These are phyloP conservation scores for Diaporthe nobilis DNA, from an alignment of 2,329 filamentous ascomycete genomes.

Conservation along the genomic window DNA sequence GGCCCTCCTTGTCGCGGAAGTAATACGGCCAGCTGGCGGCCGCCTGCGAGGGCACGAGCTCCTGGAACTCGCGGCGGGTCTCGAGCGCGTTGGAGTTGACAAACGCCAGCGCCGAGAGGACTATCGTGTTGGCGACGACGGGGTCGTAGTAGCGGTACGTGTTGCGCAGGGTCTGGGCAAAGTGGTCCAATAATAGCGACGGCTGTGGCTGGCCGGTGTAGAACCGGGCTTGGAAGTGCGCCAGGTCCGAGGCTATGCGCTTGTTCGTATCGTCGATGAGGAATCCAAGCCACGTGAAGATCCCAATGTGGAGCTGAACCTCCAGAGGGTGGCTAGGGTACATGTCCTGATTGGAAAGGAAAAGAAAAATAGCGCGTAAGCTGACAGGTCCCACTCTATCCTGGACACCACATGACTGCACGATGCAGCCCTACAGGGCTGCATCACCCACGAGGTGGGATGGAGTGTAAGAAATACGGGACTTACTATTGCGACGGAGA, in stretches of 20 bases:
- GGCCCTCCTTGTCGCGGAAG: slow-evolving; percentile 48
- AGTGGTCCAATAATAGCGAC: slow-evolving; percentile 44
- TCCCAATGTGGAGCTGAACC: slow-evolving; percentile 50
- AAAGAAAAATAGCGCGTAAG: slow-evolving; percentile 4
- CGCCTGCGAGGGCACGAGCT: slow-evolving; percentile 42
- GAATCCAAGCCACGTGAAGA: slow-evolving; percentile 50
- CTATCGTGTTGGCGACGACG: slow-evolving; percentile 48
- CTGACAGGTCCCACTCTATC: slow-evolving; percentile 7
- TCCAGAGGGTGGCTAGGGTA: slow-evolving; percentile 44
- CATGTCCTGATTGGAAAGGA: slow-evolving; percentile 39
- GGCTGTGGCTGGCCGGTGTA: slow-evolving; percentile 44
- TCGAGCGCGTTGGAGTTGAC: slow-evolving; percentile 48
- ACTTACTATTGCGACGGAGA: slow-evolving; percentile 31
- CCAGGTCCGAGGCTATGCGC: slow-evolving; percentile 42
- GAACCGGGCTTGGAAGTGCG: slow-evolving; percentile 47
- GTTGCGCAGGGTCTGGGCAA: slow-evolving; percentile 44
- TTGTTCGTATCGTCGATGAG: slow-evolving; percentile 49
- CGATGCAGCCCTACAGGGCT: slow-evolving; percentile 34
- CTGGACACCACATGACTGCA: background rate
- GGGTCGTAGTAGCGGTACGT: slow-evolving; percentile 47
- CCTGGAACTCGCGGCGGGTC: slow-evolving; percentile 42
- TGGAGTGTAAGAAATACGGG: slow-evolving; percentile 28
- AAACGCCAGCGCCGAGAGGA: slow-evolving; percentile 49
- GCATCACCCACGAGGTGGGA: background rate
- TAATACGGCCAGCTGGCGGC: slow-evolving; percentile 48